Evolutionary conservation across 2,329 filamentous ascomycete species (phyloP).

Genomic region (Colletotrichum sp.): DNA sequence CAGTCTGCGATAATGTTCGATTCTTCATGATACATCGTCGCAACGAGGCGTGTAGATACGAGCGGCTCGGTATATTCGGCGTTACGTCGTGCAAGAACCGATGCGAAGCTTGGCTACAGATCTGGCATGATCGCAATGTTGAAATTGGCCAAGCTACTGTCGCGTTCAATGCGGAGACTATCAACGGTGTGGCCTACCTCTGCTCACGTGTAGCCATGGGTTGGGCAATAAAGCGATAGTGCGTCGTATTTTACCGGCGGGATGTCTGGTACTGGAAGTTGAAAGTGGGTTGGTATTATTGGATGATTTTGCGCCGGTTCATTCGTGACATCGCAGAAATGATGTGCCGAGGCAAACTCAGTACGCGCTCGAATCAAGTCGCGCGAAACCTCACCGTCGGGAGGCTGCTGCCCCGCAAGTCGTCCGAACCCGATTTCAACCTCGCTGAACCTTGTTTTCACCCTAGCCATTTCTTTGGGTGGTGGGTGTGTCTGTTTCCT

Average conservation of each 20-base stretch:
- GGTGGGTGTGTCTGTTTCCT: neutral
- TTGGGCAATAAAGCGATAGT: neutral
- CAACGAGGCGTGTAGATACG: neutral
- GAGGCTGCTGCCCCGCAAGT: neutral
- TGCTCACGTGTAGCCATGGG: slow-evolving; percentile 1
- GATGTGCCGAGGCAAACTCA: slow-evolving; percentile 1
- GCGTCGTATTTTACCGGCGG: neutral
- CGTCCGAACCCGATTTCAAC: neutral
- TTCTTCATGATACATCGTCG: neutral
- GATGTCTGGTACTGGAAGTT: neutral
- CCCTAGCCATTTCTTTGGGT: neutral
- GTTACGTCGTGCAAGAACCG: neutral
- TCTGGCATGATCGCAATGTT: neutral
- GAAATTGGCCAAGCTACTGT: neutral
- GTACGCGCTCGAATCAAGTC: slow-evolving; percentile 12
- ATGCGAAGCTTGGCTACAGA: neutral
- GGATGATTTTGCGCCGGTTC: neutral
- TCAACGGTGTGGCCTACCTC: neutral
- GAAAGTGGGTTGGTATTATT: neutral
- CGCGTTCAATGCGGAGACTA: neutral
- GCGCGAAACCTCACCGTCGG: neutral
- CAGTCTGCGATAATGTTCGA: neutral
- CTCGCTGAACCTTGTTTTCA: neutral
- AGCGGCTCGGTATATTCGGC: neutral
- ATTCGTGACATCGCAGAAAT: neutral